phyloP scores from a whole-genome alignment of 768 basidiomycete species.

The Naganishia onofrii region DNA sequence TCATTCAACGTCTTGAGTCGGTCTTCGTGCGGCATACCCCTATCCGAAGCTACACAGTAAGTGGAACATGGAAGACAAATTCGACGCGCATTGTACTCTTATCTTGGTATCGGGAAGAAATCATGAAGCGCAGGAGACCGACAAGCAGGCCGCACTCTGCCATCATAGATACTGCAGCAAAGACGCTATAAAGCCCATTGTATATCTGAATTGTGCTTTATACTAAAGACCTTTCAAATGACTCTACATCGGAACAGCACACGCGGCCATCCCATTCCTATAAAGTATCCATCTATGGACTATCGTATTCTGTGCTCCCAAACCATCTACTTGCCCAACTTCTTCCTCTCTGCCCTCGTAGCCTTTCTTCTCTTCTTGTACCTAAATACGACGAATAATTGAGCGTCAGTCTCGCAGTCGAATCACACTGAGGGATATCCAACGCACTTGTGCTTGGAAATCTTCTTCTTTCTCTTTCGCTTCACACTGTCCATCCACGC shows the following conservation, averaged over 20 bases:
- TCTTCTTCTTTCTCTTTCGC: conserved; percentile 66
- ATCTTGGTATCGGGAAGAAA: too few species aligned
- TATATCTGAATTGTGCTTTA: not conserved
- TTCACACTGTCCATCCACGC: conserved; percentile 49
- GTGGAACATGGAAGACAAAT: too few species aligned
- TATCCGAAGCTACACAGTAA: not conserved
- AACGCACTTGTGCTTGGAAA: conserved; percentile 95
- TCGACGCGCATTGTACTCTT: too few species aligned
- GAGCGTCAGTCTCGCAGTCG: not conserved
- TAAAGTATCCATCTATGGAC: conserved; percentile 1
- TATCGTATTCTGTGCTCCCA: not conserved
- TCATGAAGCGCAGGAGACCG: too few species aligned
- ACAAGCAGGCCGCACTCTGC: too few species aligned
- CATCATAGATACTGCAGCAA: not conserved
- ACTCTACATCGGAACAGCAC: not conserved
- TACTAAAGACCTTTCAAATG: not conserved
- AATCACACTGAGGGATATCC: conserved; percentile 16
- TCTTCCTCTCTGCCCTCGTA: conserved; percentile 41
- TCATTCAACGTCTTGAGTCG: too few species aligned
- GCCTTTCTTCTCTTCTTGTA: conserved; percentile 81
- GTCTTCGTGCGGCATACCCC: not conserved
- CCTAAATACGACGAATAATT: conserved; percentile 55
- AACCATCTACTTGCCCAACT: conserved; percentile 38
- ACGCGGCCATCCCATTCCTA: not conserved
- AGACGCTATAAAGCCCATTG: not conserved